These are phyloP conservation scores for Hyparrhenia diplandra DNA, from an alignment of 176 grass and related monocot species.

Conservation along the genomic window DNA sequence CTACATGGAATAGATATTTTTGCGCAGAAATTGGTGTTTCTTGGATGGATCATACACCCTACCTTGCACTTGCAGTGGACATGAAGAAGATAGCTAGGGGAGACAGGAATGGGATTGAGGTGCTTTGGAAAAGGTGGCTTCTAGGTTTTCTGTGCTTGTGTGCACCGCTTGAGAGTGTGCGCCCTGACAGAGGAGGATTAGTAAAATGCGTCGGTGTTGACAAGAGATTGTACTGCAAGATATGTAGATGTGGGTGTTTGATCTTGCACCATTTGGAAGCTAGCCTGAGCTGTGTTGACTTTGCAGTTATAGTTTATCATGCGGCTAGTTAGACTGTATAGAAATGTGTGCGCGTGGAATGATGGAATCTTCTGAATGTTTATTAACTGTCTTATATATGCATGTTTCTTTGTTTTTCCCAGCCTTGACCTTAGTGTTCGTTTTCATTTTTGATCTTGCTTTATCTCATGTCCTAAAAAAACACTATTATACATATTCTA, in stretches of 20 bases:
- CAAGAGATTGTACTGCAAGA: constrained; percentile 30
- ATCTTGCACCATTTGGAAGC: constrained; percentile 46
- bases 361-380: constrained; percentile 44
- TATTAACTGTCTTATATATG: constrained; percentile 4
- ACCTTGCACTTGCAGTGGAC: constrained; percentile 83
- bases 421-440: neutral
- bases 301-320: constrained; percentile 26
- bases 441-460: neutral
- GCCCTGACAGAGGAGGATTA: neutral
- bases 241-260: neutral
- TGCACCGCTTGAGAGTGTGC: constrained; percentile 7
- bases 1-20: neutral
- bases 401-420: neutral
- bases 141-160: constrained; percentile 36
- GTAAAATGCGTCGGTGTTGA: constrained; percentile 7
- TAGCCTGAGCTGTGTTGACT: constrained; percentile 37
- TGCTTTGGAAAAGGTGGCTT: constrained; percentile 48
- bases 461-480: neutral
- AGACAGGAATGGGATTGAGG: constrained; percentile 11
- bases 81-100: constrained; percentile 51
- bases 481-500: neutral
- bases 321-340: neutral
- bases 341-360: constrained; percentile 24
- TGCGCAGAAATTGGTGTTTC: neutral
- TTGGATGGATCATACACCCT: constrained; percentile 60